Conservation (phyloP, 768 basidiomycete species). For the Macrolepiota dolichaula region DNA sequence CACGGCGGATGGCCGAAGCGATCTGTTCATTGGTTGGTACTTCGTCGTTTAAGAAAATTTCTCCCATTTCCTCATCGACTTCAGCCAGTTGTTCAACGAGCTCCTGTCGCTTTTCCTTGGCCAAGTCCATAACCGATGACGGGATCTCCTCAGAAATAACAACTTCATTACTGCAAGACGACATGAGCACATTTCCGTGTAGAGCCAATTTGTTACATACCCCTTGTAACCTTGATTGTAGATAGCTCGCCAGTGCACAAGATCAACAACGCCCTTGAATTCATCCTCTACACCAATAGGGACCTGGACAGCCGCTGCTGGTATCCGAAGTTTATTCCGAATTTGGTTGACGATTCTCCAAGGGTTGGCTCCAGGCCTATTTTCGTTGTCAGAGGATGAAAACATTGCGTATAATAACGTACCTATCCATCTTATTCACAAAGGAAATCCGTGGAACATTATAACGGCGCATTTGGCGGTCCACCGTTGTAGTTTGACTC, state of each 20-base stretch:
- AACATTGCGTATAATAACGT: constrained; percentile 6
- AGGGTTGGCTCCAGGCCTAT: constrained; percentile 93
- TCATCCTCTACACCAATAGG: constrained; percentile 91
- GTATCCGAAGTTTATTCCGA: constrained; percentile 83
- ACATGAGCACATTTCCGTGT: constrained; percentile 1
- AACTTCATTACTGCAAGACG: constrained; percentile 57
- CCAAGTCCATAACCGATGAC: constrained; percentile 64
- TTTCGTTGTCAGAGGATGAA: neutral
- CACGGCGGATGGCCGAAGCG: constrained; percentile 80
- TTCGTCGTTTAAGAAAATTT: constrained; percentile 85
- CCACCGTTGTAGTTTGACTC: constrained; percentile 98
- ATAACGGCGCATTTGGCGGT: constrained; percentile 98
- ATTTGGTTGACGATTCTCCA: constrained; percentile 94
- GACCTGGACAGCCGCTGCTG: constrained; percentile 93
- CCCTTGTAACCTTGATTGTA: constrained; percentile 96
- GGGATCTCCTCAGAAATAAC: constrained; percentile 89
- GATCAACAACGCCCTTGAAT: constrained; percentile 88
- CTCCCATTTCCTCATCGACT: constrained; percentile 93
- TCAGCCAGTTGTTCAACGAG: constrained; percentile 95
- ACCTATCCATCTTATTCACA: constrained; percentile 99
- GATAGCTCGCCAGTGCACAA: constrained; percentile 91
- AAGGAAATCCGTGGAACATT: constrained; percentile 94
- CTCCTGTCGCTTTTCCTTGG: constrained; percentile 81
- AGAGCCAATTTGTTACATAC: constrained; percentile 38
- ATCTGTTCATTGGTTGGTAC: constrained; percentile 71